Percentiles rank a stretch among this genome's conserved stretches.
Conservation (phyloP, 352 stramenopile species). For the Phytophthora meadii region DNA sequence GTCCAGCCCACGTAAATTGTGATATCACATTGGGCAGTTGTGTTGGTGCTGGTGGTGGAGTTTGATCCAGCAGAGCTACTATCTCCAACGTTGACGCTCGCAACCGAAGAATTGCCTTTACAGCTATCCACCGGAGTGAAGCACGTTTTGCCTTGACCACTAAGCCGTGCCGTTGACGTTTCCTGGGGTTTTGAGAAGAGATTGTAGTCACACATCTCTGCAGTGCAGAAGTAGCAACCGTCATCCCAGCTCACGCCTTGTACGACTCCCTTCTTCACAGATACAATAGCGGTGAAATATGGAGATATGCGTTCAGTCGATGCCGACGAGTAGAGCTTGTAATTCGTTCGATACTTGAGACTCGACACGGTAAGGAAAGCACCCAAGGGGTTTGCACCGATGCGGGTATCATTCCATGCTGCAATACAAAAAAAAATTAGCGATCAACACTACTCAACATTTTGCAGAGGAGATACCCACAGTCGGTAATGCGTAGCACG, state of each 20-base stretch:
- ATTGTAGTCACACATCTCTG: slow-evolving; percentile 69
- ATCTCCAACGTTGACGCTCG: slow-evolving; percentile 28
- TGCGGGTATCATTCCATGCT: slow-evolving; percentile 79
- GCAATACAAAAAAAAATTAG: neutral
- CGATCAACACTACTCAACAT: neutral
- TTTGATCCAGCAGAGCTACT: slow-evolving; percentile 19
- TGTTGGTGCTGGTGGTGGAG: slow-evolving; percentile 36
- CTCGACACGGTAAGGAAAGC: slow-evolving; percentile 79
- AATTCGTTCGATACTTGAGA: slow-evolving; percentile 64
- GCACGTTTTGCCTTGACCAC: slow-evolving; percentile 70
- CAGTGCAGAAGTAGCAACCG: slow-evolving; percentile 78
- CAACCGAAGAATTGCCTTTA: slow-evolving; percentile 24
- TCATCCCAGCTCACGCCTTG: slow-evolving; percentile 87
- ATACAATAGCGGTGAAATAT: slow-evolving; percentile 83
- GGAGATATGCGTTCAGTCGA: slow-evolving; percentile 57
- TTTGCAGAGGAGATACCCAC: slow-evolving; percentile 43
- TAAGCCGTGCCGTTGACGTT: slow-evolving; percentile 48
- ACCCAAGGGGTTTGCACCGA: slow-evolving; percentile 52
- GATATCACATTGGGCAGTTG: slow-evolving; percentile 63
- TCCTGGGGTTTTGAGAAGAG: slow-evolving; percentile 65
- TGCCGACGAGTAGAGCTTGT: slow-evolving; percentile 77
- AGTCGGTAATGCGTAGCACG: slow-evolving; percentile 74
- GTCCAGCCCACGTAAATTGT: slow-evolving; percentile 86
- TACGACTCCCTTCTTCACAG: slow-evolving; percentile 78
- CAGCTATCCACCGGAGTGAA: slow-evolving; percentile 53